Conservation (phyloP, 495 filamentous ascomycete genomes). For the Daldinia bambusicola region DNA sequence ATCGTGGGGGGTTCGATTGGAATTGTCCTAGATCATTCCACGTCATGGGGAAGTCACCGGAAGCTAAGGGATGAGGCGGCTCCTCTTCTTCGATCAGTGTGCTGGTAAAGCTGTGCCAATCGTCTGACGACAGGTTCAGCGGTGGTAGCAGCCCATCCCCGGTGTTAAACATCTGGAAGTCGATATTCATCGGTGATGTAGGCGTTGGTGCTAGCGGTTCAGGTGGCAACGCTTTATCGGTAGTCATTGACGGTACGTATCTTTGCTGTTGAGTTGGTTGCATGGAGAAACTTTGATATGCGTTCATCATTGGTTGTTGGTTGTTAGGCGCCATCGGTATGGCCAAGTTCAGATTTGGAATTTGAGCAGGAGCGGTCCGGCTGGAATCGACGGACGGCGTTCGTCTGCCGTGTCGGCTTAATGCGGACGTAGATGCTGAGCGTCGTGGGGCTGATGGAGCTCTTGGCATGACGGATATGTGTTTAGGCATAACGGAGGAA, state of each 20-base stretch:
- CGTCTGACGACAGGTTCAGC: conserved; percentile 37
- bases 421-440: conserved; percentile 45
- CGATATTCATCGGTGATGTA: conserved; percentile 46
- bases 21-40: conserved; percentile 47
- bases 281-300: conserved; percentile 42
- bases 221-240: conserved; percentile 47
- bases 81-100: conserved; percentile 44
- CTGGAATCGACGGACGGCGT: conserved; percentile 28
- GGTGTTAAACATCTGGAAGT: conserved; percentile 40
- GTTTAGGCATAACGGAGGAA: conserved; percentile 21
- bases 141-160: conserved; percentile 35
- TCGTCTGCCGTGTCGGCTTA: conserved; percentile 36
- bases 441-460: conserved; percentile 36
- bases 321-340: conserved; percentile 17
- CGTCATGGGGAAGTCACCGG: conserved; percentile 43
- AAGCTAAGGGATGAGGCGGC: conserved; percentile 30
- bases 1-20: conserved; percentile 9
- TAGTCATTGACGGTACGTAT: conserved; percentile 21
- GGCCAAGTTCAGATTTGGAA: conserved; percentile 27
- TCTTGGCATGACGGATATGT: conserved; percentile 37
- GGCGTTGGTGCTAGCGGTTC: conserved; percentile 45
- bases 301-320: conserved; percentile 28
- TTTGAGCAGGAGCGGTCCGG: conserved; percentile 17
- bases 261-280: conserved; percentile 31
- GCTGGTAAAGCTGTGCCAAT: conserved; percentile 49